Evolutionary conservation across 257 asterid genomes (phyloP).

Genomic region (Handroanthus guayacan): DNA sequence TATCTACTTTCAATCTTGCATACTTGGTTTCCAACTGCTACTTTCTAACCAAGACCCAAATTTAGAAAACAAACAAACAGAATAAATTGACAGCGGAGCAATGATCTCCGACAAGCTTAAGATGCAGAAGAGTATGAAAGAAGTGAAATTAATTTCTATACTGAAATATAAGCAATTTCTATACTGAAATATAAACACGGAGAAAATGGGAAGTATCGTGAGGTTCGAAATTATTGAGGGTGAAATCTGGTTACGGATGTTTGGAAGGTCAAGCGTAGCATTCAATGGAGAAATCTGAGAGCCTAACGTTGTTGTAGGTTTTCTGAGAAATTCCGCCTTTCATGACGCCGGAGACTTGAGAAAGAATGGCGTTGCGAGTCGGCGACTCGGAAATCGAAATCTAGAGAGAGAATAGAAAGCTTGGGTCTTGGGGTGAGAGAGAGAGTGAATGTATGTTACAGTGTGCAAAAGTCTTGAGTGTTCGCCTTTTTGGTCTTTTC

Average conservation of each 20-base stretch:
- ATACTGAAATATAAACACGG: constrained; percentile 34
- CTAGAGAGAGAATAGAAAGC: constrained; percentile 30
- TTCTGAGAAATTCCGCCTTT: constrained; percentile 19
- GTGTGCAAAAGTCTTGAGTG: constrained; percentile 39
- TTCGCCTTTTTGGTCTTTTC: constrained; percentile 45
- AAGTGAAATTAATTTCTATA: constrained; percentile 3
- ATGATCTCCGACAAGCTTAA: constrained; percentile 22
- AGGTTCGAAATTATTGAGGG: constrained; percentile 25
- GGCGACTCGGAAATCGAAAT: constrained; percentile 32
- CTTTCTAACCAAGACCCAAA: constrained; percentile 25
- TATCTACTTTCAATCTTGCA: constrained; percentile 33
- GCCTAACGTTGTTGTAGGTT: background rate
- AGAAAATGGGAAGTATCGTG: constrained; percentile 18
- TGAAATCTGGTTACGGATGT: constrained; percentile 25
- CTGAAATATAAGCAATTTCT: constrained; percentile 28
- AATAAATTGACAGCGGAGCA: background rate
- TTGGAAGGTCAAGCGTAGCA: constrained; percentile 5
- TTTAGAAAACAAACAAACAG: background rate
- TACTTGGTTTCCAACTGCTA: constrained; percentile 32
- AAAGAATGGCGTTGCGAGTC: constrained; percentile 24
- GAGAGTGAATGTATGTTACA: constrained; percentile 10
- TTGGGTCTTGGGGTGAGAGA: constrained; percentile 18
- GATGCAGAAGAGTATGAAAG: background rate
- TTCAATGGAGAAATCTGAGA: constrained; percentile 12
- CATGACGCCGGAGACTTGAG: constrained; percentile 7